Percentiles rank a stretch among this genome's conserved stretches.
These are phyloP conservation scores for Pyricularia sp. DNA, from an alignment of 2,329 filamentous ascomycete genomes.

Conservation along the genomic window DNA sequence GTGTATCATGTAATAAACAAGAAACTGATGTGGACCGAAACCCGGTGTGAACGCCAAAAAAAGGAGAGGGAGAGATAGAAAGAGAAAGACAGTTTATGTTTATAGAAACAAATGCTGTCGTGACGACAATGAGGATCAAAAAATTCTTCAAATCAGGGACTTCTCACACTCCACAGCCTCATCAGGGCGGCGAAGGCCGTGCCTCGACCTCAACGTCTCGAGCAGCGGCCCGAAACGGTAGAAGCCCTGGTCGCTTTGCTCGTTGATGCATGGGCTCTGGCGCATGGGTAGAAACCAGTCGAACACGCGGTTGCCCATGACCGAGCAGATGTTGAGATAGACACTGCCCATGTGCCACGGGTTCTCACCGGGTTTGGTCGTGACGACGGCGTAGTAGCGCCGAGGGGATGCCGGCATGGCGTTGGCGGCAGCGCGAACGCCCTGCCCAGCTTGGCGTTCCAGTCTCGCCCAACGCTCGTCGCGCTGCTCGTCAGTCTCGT, in stretches of 20 bases:
- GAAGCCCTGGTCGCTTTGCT: constrained; percentile 55
- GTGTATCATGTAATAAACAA: background rate
- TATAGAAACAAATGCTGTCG: background rate
- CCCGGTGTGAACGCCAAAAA: background rate
- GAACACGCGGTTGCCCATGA: constrained; percentile 62
- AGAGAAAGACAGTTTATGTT: background rate
- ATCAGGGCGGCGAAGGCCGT: constrained; percentile 17
- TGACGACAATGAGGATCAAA: background rate
- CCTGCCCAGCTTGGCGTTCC: background rate
- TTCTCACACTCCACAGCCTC: background rate
- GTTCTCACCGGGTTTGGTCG: constrained; percentile 66
- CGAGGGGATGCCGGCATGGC: constrained; percentile 28
- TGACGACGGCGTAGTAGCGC: constrained; percentile 68
- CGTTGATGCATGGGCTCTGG: constrained; percentile 63
- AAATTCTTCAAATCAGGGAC: background rate
- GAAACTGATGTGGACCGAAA: background rate
- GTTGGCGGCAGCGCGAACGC: constrained; percentile 3
- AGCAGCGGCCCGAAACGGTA: constrained; percentile 60
- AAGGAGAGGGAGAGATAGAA: background rate
- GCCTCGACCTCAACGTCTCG: constrained; percentile 39
- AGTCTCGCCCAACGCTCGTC: background rate
- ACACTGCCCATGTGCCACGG: constrained; percentile 67
- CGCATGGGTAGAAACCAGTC: constrained; percentile 79
- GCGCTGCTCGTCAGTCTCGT: background rate
- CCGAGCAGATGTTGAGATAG: constrained; percentile 61